phyloP scores from a whole-genome alignment of 495 filamentous ascomycete species.

The Acidiella bohemica region DNA sequence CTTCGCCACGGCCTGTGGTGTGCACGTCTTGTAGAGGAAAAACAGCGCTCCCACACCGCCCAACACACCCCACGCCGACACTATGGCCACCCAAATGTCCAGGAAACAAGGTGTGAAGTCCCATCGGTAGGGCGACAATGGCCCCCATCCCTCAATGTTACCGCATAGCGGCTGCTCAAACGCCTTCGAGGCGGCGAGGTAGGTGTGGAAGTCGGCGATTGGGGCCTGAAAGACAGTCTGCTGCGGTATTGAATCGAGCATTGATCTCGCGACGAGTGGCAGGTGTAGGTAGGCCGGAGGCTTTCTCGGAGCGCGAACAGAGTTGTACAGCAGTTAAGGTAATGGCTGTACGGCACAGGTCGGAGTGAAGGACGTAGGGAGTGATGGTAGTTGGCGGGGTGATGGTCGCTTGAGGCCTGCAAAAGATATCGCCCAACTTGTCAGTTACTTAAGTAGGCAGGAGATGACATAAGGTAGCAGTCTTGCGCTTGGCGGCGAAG shows the following conservation, averaged over 20 bases:
- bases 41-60: constrained; percentile 61
- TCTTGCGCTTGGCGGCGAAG: too few relatives aligned
- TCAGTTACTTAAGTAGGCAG: too few relatives aligned
- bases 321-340: too few relatives aligned
- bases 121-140: constrained; percentile 65
- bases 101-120: constrained; percentile 96
- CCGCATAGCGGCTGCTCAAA: constrained; percentile 58
- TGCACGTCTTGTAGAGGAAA: constrained; percentile 56
- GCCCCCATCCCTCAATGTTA: constrained; percentile 89
- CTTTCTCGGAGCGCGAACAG: too few relatives aligned
- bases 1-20: constrained; percentile 51
- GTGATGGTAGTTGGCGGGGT: too few relatives aligned
- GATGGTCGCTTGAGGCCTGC: too few relatives aligned
- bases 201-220: constrained; percentile 8
- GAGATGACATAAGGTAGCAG: too few relatives aligned
- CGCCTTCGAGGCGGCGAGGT: constrained; percentile 23
- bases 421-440: too few relatives aligned
- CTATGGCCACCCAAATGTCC: constrained; percentile 64
- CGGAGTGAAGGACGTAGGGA: too few relatives aligned
- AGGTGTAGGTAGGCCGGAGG: background rate
- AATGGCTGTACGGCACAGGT: too few relatives aligned
- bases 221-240: constrained; percentile 14
- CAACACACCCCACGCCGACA: constrained; percentile 65
- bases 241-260: constrained; percentile 6
- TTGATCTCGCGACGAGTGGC: constrained; percentile 4